Evolutionary conservation across 1,284 basidiomycete species (phyloP).

Genomic region (Apiotrichum gamsii): DNA sequence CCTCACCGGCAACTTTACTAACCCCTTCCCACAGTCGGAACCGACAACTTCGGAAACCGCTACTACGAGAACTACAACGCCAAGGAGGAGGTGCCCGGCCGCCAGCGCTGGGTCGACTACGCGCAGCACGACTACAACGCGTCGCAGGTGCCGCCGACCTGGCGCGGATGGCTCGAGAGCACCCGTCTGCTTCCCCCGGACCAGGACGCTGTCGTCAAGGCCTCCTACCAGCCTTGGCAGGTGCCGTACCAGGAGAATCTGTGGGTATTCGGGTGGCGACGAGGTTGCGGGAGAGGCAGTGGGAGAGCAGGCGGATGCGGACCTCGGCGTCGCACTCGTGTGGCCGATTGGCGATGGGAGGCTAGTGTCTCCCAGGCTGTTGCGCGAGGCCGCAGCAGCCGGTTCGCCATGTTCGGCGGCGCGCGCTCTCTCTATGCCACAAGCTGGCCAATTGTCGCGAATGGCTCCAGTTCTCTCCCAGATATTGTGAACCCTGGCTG

Average conservation of each 20-base stretch:
- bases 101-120: slow-evolving; percentile 90
- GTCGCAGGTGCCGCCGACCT: slow-evolving; percentile 83
- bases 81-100: slow-evolving; percentile 78
- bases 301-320: no score
- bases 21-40: slow-evolving; percentile 60
- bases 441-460: no score
- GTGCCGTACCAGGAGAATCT: slow-evolving; percentile 35
- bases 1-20: background rate
- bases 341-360: no score
- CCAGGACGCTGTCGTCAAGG: slow-evolving; percentile 65
- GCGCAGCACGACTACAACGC: slow-evolving; percentile 82
- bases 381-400: no score
- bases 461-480: no score
- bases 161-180: slow-evolving; percentile 91
- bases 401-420: no score
- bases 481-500: background rate
- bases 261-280: slow-evolving; percentile 51
- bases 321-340: no score
- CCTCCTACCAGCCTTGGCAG: slow-evolving; percentile 69
- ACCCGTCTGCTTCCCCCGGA: slow-evolving; percentile 75
- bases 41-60: slow-evolving; percentile 84
- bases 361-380: no score
- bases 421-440: no score
- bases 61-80: slow-evolving; percentile 85
- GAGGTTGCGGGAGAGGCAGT: no score